Conservation (phyloP, 768 basidiomycete species). For the Sporobolomyces pararoseus region DNA sequence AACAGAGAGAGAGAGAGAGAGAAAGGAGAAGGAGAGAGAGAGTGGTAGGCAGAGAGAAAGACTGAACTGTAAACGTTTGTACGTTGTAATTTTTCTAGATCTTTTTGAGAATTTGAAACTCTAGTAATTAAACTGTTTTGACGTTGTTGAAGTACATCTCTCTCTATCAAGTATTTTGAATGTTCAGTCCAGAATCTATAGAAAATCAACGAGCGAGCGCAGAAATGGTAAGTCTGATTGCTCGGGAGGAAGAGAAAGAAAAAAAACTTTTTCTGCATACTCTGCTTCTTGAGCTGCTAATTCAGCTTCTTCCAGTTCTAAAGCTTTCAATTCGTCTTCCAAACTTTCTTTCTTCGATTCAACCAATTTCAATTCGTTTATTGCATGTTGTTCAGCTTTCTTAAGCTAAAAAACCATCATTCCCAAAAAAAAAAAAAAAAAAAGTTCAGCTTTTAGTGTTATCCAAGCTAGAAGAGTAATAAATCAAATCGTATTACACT, state of each 20-base stretch:
- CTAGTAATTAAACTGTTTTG: slow-evolving; percentile 70
- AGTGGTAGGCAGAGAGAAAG: too few species aligned
- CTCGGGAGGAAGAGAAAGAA: too few species aligned
- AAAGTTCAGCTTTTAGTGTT: too few species aligned
- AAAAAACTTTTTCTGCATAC: too few species aligned
- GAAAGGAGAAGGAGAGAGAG: neutral
- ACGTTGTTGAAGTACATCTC: slow-evolving; percentile 65
- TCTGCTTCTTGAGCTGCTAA: slow-evolving; percentile 80
- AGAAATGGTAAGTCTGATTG: too few species aligned
- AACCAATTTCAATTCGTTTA: slow-evolving; percentile 69
- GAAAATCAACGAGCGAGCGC: slow-evolving; percentile 7
- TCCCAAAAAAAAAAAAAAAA: too few species aligned
- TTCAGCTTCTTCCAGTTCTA: slow-evolving; percentile 72
- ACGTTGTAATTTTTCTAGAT: slow-evolving; percentile 64
- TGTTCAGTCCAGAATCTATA: slow-evolving; percentile 75
- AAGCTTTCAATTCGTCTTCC: slow-evolving; percentile 63
- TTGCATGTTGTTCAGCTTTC: slow-evolving; percentile 44
- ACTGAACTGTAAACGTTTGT: slow-evolving; percentile 78
- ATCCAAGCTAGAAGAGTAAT: too few species aligned
- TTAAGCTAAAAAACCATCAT: slow-evolving; percentile 18
- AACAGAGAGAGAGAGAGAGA: neutral
- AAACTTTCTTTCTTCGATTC: slow-evolving; percentile 74
- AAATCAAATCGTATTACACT: too few species aligned
- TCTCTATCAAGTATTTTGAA: slow-evolving; percentile 65
- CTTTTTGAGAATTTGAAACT: slow-evolving; percentile 62